A percentile compares a stretch with the other conserved stretches of the same genome.
Evolutionary conservation across 805 yeast genomes (phyloP).

Genomic region (Metschnikowia colocasiae): DNA sequence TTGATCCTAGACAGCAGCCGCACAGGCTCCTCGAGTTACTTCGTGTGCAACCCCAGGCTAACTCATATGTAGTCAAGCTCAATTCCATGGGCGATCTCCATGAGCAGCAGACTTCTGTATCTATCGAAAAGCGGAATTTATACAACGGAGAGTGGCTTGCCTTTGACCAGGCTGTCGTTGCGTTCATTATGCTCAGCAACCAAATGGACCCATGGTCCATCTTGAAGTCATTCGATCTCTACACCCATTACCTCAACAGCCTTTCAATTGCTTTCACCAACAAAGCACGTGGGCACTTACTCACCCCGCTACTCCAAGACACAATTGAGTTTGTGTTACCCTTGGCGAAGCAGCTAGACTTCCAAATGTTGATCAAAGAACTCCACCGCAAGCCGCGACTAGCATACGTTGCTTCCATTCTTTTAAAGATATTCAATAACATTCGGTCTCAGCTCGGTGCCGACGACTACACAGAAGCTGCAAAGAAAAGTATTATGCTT

Average conservation of each 20-base stretch:
- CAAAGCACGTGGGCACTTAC: constrained; percentile 35
- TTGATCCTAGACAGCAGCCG: constrained; percentile 21
- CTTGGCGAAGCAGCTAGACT: constrained; percentile 38
- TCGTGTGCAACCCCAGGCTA: constrained; percentile 23
- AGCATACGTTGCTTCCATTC: constrained; percentile 48
- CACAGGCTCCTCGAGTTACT: constrained; percentile 22
- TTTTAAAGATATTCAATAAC: constrained; percentile 58
- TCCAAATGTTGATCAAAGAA: constrained; percentile 41
- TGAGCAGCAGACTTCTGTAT: constrained; percentile 16
- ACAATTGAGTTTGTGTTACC: constrained; percentile 42
- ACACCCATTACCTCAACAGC: constrained; percentile 44
- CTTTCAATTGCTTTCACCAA: constrained; percentile 49
- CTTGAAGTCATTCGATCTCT: constrained; percentile 52
- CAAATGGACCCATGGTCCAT: constrained; percentile 53
- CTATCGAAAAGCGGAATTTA: constrained; percentile 22
- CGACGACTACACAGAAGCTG: constrained; percentile 33
- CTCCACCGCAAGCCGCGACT: constrained; percentile 41
- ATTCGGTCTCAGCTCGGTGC: constrained; percentile 47
- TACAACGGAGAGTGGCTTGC: constrained; percentile 42
- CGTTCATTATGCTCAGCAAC: constrained; percentile 46
- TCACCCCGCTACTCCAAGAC: constrained; percentile 34
- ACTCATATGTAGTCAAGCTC: constrained; percentile 25
- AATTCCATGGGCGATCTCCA: constrained; percentile 19
- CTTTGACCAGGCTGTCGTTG: constrained; percentile 41
- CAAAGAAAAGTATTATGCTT: constrained; percentile 48